Evolutionary conservation across 2,329 filamentous ascomycete genomes (phyloP), one percentile per base, ranked within the genome.

Genomic region (Claviceps humidiphila): DNA sequence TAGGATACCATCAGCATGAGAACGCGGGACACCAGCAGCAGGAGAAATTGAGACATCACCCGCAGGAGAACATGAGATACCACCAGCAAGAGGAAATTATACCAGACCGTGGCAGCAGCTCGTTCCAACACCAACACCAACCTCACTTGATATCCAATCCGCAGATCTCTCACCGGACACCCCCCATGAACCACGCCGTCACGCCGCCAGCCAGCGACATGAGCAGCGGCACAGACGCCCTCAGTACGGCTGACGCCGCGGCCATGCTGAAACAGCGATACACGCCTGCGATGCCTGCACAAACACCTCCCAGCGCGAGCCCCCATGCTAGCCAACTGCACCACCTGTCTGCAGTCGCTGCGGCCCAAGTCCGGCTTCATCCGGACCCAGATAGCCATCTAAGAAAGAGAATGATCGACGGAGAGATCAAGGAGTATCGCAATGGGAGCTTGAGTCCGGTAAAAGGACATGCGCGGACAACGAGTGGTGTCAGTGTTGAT

Each of bases 361-460:
- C 79, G 40, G 69, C 70, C 37, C 73, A 76, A 63, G 69, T 75
- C 57, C 73, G 72, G 61, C 71, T 78, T 61, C 62, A 59, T 11
- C 64, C 69, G 37, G 61, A 63, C 64, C 53, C 70, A 63, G 58
- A 58, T 39, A 59, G 64, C 4, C 16, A 7, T 38, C 74, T 75
- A 40, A 79, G 81, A 56, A 94, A 94, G 70, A 78, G 89, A 58
- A 91, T 81, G 60, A 86, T 87, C 38, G 84, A 86, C 62, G 89
- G 87, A 43, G 73, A 80, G 49, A 74, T 89, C 53, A 94, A 89
- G 68, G 66, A 73, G 60, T 70, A 55, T 55, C 70, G 55, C 55
- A 65, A 43, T 58, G 64, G 57, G 7, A 74, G 68, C 55, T 68
- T 64, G 47, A 81, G 75, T 53, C 75, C 73, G 22, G 63, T 70